Percentiles rank a stretch among this genome's conserved stretches.
Evolutionary conservation across 495 filamentous ascomycete genomes (phyloP).

Genomic region (Tetracladium setigerum): DNA sequence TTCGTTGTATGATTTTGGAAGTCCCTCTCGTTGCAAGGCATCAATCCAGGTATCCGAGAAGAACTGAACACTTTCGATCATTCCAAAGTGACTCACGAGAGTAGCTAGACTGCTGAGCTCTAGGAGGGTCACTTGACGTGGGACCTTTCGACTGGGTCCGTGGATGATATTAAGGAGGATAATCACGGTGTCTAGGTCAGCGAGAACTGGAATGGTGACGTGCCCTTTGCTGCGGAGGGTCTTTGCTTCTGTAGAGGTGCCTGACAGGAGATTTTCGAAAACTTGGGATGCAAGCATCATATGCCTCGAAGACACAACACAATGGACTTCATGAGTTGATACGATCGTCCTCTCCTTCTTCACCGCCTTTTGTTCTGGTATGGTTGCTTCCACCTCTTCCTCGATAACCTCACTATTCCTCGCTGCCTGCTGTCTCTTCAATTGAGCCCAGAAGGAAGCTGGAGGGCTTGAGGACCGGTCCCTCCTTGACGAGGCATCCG

Average conservation of each 20-base stretch:
- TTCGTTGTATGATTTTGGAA: neutral
- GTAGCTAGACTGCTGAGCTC: conserved; percentile 3
- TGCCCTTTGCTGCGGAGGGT: conserved; percentile 4
- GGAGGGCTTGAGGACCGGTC: conserved; percentile 11
- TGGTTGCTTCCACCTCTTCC: neutral
- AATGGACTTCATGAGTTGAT: conserved; percentile 8
- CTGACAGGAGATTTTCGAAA: too few species aligned
- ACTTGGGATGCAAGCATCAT: conserved; percentile 38
- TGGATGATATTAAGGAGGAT: conserved; percentile 15
- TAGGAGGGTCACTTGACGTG: conserved; percentile 6
- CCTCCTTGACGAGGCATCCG: conserved; percentile 7
- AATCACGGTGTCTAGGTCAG: conserved; percentile 4
- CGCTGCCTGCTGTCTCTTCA: conserved; percentile 9
- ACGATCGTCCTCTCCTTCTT: neutral
- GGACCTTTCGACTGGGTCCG: conserved; percentile 7
- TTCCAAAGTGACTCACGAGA: conserved; percentile 2
- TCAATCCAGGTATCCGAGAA: conserved; percentile 13
- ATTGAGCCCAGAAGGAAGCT: conserved; percentile 8
- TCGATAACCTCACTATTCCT: neutral
- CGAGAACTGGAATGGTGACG: conserved; percentile 3
- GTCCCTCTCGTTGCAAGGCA: neutral
- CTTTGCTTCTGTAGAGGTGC: conserved; percentile 1
- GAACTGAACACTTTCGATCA: conserved; percentile 3
- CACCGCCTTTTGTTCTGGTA: too few species aligned
- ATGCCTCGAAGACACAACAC: conserved; percentile 42